Percentiles rank a stretch among this genome's conserved stretches.
Conservation (phyloP, 108 stramenopile genomes). For the Skeletonema costatum region DNA sequence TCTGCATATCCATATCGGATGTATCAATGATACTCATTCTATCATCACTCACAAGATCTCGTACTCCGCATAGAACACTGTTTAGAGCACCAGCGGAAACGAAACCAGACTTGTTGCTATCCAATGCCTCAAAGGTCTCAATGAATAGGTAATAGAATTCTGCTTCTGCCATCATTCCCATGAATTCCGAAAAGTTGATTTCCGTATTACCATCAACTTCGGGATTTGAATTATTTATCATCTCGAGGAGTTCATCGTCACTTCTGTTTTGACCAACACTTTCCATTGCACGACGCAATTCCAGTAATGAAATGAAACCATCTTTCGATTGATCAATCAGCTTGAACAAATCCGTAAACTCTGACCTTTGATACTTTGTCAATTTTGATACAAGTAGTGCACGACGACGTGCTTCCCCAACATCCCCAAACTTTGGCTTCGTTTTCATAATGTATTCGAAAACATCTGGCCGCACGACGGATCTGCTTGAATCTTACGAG, state of each 20-base stretch:
- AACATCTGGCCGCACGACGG: slow-evolving; percentile 72
- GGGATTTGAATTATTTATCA: slow-evolving; percentile 71
- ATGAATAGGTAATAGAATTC: slow-evolving; percentile 84
- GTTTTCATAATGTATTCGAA: slow-evolving; percentile 81
- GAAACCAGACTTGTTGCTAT: slow-evolving; percentile 72
- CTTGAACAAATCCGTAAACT: slow-evolving; percentile 70
- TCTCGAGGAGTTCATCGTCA: slow-evolving; percentile 53
- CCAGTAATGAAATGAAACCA: slow-evolving; percentile 63
- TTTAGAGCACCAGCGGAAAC: slow-evolving; percentile 76
- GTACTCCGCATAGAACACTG: slow-evolving; percentile 73
- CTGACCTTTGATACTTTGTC: slow-evolving; percentile 56
- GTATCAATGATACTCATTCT: slow-evolving; percentile 85
- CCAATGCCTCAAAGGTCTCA: slow-evolving; percentile 78
- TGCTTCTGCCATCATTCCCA: slow-evolving; percentile 89
- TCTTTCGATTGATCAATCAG: slow-evolving; percentile 69
- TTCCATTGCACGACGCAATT: slow-evolving; percentile 71
- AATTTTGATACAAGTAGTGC: slow-evolving; percentile 69
- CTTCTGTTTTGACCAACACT: slow-evolving; percentile 57
- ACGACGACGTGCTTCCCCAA: slow-evolving; percentile 59
- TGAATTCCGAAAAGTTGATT: slow-evolving; percentile 67
- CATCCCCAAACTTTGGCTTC: slow-evolving; percentile 67
- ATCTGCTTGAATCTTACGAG: slow-evolving; percentile 72
- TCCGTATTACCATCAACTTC: slow-evolving; percentile 58
- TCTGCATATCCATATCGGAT: slow-evolving; percentile 84
- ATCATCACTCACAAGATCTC: slow-evolving; percentile 86